Evolutionary conservation across 2,329 filamentous ascomycete genomes (phyloP), one percentile per base, ranked within the genome.

Genomic region (Penicillium brevicompactum): DNA sequence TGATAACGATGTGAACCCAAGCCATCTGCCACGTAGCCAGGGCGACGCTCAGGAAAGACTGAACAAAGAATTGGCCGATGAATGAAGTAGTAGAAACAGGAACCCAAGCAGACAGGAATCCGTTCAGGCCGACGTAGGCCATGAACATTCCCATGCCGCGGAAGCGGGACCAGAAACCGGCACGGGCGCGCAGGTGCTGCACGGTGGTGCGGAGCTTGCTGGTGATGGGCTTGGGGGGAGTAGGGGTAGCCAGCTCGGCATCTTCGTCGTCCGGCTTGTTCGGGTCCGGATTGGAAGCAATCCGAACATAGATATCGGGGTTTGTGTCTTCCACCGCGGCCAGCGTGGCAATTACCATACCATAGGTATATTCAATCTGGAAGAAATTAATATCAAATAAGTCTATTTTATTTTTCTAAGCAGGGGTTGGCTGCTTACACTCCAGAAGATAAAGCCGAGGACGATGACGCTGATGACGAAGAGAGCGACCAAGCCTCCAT

Each of bases 1-100:
- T 87, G 69, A 97, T 92, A 70, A 96, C 85, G 66, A 90, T 87
- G 73, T 96, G 91, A 3, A 92, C 90, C 91, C 92, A 96, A 50
- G 85, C 83, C 63, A 92, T 84, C 70, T 85, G 83, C 56, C 93
- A 73, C 67, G 88, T 88, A 37, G 88, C 83, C 31, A 90, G 78
- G 18, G 83, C 72, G 21, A 93, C 72, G 49, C 83, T 80, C 24
- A 84, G 79, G 41, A 88, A 54, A 47, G 87, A 80, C 50, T 80
- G 80, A 51, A 79, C 78, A 51, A 89, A 38, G 24, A 76, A 70
- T 66, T 75, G 60, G 60, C 76, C 68, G 51, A 87, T 61, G 48
- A 78, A 68, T 53, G 78, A 61, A 21, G 41, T 67, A n/a, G 37
- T 32, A 2, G 49, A 21, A 55, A 61, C 40, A 47, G 68, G 49